Base-by-base conservation (phyloP, 2,329 filamentous ascomycete genomes). In the Colletotrichum lini region DNA sequence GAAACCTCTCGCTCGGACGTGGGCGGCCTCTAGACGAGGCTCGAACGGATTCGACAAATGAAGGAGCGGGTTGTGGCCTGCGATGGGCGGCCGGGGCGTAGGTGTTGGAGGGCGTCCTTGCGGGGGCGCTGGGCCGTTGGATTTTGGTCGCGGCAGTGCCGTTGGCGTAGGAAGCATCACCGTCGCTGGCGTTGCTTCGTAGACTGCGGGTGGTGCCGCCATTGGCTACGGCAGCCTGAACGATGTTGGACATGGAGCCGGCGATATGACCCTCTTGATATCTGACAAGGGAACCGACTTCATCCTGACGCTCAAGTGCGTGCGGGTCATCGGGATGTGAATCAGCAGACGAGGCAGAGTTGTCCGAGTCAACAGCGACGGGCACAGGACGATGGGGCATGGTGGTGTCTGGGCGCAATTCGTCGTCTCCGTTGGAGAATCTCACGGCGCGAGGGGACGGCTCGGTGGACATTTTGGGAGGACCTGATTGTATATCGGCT, bases 101-200 rank as follows among this genome's bases (percentile, higher is more conserved):
- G 42, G 94, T 95, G 79, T 88, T 94, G 40, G 93, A 96, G 1
- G 93, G 93, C 5, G 93, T 95, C 77, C 93, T 87, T 65, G 89
- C 88, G 21, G 93, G 93, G 30, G 86, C 91, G 7, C 89, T 87
- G 18, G 93, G 93, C 74, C 93, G 89, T 76, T 93, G 90, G 35
- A 88, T 86, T 76, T 91, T 84, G 40, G 45, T 47, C 65, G 79
- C 68, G 23, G 80, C 57, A 58, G 76, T 68, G 54, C 79, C 79
- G 67, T 81, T 82, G 63, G 50, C 30, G 42, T 70, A 73, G 45
- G 53, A 35, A 40, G 23, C 64, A 13, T 73, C 78, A 76, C 62
- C 40, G 45, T 75, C 30, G 75, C 75, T 57, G 75, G 77, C 67
- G 69, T 76, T 78, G 65, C 74, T 68, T 67, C 75, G 72, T 61